Percentiles rank a stretch among this genome's conserved stretches.
These are phyloP conservation scores for Suillus alpinus DNA, from an alignment of 768 basidiomycete species.

Conservation along the genomic window DNA sequence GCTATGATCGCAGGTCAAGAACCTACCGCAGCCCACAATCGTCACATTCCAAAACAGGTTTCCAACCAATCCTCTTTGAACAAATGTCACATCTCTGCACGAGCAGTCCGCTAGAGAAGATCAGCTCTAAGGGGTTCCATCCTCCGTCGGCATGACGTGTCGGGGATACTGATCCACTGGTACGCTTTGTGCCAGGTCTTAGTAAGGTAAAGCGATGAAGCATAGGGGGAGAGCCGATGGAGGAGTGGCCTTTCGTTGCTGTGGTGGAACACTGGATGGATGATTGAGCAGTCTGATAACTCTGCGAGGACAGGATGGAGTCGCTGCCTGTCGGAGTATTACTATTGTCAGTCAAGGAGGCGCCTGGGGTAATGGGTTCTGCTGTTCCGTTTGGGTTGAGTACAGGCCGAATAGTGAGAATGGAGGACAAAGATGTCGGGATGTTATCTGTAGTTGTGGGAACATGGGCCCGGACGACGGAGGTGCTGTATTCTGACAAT, in stretches of 20 bases:
- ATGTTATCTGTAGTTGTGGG: conserved; percentile 37
- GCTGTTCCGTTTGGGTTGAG: conserved; percentile 48
- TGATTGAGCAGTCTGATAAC: conserved; percentile 62
- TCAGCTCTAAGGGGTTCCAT: conserved; percentile 78
- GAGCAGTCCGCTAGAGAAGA: conserved; percentile 71
- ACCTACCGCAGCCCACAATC: conserved; percentile 77
- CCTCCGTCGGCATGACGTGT: conserved; percentile 32
- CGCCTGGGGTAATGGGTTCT: conserved; percentile 39
- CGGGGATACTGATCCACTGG: conserved; percentile 27
- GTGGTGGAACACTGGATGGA: conserved; percentile 50
- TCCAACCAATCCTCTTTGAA: conserved; percentile 79
- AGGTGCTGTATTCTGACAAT: conserved; percentile 66
- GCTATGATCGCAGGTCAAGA: conserved; percentile 1
- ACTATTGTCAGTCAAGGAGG: conserved; percentile 24
- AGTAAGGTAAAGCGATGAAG: conserved; percentile 87
- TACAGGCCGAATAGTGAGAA: conserved; percentile 65
- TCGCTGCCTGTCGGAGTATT: conserved; percentile 40
- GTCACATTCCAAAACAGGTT: conserved; percentile 82
- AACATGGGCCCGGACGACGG: conserved; percentile 55
- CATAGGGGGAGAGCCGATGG: conserved; percentile 53
- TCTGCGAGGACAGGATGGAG: conserved; percentile 55
- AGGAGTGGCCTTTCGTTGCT: conserved; percentile 79
- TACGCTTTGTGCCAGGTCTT: conserved; percentile 71
- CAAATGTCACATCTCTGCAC: conserved; percentile 83
- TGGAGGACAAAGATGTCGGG: conserved; percentile 62